These are phyloP conservation scores for Lagenidium sp. DNA, from an alignment of 352 stramenopile genomes.

Conservation along the genomic window DNA sequence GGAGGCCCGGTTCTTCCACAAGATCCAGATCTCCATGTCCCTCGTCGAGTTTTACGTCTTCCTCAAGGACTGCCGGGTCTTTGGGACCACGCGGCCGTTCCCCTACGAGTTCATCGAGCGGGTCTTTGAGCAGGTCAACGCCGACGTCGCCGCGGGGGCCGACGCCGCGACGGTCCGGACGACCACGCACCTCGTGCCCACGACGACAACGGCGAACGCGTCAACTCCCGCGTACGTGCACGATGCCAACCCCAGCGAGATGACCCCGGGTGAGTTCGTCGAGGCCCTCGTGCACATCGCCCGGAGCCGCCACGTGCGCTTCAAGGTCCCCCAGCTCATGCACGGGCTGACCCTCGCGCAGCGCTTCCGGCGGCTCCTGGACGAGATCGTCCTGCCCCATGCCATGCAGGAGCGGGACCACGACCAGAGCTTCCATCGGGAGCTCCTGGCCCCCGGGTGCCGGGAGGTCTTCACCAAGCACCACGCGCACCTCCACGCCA, in stretches of 20 bases:
- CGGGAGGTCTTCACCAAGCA: constrained; percentile 41
- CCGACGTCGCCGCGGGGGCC: constrained; percentile 20
- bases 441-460: constrained; percentile 37
- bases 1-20: constrained; percentile 53
- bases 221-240: background rate
- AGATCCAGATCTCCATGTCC: constrained; percentile 58
- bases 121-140: constrained; percentile 46
- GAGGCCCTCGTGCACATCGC: constrained; percentile 50
- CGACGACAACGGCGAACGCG: constrained; percentile 5
- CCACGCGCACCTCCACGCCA: constrained; percentile 24
- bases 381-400: constrained; percentile 40
- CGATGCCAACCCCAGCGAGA: constrained; percentile 23
- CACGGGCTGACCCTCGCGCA: constrained; percentile 16
- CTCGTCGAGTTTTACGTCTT: constrained; percentile 54
- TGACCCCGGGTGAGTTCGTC: constrained; percentile 60
- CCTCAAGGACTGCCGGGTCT: constrained; percentile 61
- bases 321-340: constrained; percentile 3
- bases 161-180: constrained; percentile 10
- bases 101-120: constrained; percentile 48
- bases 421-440: constrained; percentile 35
- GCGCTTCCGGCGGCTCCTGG: constrained; percentile 34
- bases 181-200: constrained; percentile 5
- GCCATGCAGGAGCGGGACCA: constrained; percentile 45
- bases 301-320: constrained; percentile 24
- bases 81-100: constrained; percentile 34